phyloP scores from a whole-genome alignment of 371 early-diverging fungal genomes.

The Thermomucor indicae-seudaticae region DNA sequence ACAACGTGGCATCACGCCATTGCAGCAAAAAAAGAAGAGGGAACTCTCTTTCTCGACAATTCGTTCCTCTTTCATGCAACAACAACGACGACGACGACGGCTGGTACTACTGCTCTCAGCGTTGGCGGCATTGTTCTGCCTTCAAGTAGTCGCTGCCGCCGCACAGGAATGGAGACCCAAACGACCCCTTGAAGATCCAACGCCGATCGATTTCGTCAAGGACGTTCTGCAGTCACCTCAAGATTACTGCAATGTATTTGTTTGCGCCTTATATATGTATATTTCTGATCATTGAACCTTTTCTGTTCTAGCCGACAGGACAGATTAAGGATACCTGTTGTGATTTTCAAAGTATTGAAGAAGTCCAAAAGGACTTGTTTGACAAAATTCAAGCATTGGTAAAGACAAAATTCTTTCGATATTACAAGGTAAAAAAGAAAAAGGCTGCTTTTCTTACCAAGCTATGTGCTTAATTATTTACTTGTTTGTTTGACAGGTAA shows the following conservation, averaged over 20 bases:
- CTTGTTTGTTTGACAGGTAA: too few species aligned
- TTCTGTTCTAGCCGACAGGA: constrained; percentile 58
- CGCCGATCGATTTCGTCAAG: constrained; percentile 31
- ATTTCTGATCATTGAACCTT: not conserved
- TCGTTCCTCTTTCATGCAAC: not conserved
- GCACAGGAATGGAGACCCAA: too few species aligned
- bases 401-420: constrained; percentile 81
- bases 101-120: not conserved
- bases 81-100: not conserved
- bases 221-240: constrained; percentile 22
- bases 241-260: constrained; percentile 41
- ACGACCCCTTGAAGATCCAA: constrained; percentile 20
- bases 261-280: not conserved
- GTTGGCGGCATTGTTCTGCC: too few species aligned
- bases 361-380: constrained; percentile 65
- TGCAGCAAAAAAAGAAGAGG: too few species aligned
- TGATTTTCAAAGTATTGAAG: constrained; percentile 78
- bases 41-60: too few species aligned
- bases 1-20: too few species aligned
- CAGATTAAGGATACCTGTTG: constrained; percentile 79
- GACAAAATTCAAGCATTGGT: constrained; percentile 68
- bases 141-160: too few species aligned
- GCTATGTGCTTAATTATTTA: too few species aligned
- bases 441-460: not conserved
- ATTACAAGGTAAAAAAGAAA: constrained; percentile 65